Evolutionary conservation across 352 stramenopile genomes (phyloP).

Genomic region (Phytopythium kandeliae): DNA sequence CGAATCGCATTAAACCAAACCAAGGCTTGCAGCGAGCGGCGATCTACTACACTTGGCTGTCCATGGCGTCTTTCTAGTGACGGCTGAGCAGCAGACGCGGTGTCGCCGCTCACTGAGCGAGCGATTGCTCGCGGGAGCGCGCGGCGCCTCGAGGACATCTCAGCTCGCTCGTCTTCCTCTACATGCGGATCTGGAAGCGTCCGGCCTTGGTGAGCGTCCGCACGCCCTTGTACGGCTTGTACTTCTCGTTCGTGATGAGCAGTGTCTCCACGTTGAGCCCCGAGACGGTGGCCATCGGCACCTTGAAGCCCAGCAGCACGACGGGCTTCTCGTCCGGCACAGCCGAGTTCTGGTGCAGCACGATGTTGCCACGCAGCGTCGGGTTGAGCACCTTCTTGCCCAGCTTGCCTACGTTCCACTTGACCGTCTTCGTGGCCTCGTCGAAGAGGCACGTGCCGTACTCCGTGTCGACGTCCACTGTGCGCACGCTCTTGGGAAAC

Average conservation of each 20-base stretch:
- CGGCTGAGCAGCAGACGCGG: too few relatives aligned
- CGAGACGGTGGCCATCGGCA: conserved; percentile 94
- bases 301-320: conserved; percentile 95
- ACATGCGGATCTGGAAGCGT: conserved; percentile 94
- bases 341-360: conserved; percentile 80
- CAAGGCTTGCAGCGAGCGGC: too few relatives aligned
- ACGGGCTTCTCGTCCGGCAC: conserved; percentile 91
- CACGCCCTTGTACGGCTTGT: conserved; percentile 98
- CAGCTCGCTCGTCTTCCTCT: conserved; percentile 5
- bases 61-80: too few relatives aligned
- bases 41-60: too few relatives aligned
- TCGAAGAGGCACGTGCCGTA: conserved; percentile 94
- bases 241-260: conserved; percentile 94
- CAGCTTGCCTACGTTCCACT: conserved; percentile 95
- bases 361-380: conserved; percentile 89
- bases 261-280: conserved; percentile 95
- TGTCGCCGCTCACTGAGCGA: too few relatives aligned
- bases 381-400: conserved; percentile 85
- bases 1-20: too few relatives aligned
- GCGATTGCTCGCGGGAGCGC: too few relatives aligned
- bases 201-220: conserved; percentile 95
- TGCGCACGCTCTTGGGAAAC: conserved; percentile 95
- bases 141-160: too few relatives aligned
- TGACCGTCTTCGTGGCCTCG: conserved; percentile 90
- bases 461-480: conserved; percentile 92